Conservation (phyloP, 352 stramenopile species). For the Pythium aquatile region DNA sequence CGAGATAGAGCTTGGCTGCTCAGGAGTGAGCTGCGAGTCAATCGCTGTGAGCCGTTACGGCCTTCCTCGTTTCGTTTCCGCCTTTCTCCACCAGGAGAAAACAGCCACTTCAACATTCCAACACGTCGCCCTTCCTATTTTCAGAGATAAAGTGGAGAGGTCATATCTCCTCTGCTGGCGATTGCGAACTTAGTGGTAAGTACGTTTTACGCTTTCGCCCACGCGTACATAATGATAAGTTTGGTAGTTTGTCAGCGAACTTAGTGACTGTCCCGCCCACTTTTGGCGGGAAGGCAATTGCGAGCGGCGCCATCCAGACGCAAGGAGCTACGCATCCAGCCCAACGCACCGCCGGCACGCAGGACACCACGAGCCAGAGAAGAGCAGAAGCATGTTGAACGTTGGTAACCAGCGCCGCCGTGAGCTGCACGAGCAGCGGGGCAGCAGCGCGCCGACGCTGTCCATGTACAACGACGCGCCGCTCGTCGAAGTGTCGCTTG, state of each 20-base stretch:
- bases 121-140: conserved; percentile 14
- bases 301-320: conserved; percentile 10
- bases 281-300: conserved; percentile 38
- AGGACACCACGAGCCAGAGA: neutral
- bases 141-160: too few relatives aligned
- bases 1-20: too few relatives aligned
- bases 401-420: conserved; percentile 64
- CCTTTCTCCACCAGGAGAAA: neutral
- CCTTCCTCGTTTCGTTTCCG: neutral
- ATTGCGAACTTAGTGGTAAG: conserved; percentile 17
- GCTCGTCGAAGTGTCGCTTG: conserved; percentile 93
- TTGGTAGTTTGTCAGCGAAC: conserved; percentile 1
- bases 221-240: too few relatives aligned
- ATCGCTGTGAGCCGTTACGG: neutral
- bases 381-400: conserved; percentile 62
- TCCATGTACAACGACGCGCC: conserved; percentile 95
- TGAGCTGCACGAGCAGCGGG: conserved; percentile 44
- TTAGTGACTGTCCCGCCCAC: conserved; percentile 15
- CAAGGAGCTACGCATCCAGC: neutral
- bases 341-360: neutral
- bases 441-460: conserved; percentile 61
- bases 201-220: neutral
- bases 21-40: neutral
- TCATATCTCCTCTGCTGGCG: conserved; percentile 10
- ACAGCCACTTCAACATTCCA: conserved; percentile 25